A percentile compares a stretch with the other conserved stretches of the same genome.
Evolutionary conservation across 202 grass and related monocot genomes (phyloP).

Genomic region (Schoenoplectus tabernaemontani): DNA sequence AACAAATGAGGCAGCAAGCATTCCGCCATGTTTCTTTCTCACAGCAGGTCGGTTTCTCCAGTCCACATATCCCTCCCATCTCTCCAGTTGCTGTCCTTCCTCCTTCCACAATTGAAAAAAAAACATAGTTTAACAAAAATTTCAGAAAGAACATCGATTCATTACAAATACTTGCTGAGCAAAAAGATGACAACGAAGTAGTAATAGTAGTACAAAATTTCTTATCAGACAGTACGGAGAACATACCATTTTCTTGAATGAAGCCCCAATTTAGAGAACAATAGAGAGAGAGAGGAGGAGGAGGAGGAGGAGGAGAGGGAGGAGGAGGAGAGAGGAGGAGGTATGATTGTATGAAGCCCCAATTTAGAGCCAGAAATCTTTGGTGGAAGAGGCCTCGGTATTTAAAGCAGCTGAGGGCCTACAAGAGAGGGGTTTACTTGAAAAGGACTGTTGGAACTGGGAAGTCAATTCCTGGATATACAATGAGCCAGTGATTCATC

Average conservation of each 20-base stretch:
- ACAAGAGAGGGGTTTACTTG: slow-evolving; percentile 2
- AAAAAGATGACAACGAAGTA: neutral
- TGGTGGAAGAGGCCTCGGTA: neutral
- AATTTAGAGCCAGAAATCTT: slow-evolving; percentile 12
- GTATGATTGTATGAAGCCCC: too few species aligned
- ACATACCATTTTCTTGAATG: slow-evolving; percentile 7
- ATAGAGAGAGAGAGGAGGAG: neutral
- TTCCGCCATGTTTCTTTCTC: slow-evolving; percentile 67
- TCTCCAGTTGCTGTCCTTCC: slow-evolving; percentile 30
- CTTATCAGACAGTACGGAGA: neutral
- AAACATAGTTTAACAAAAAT: neutral
- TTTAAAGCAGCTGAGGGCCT: slow-evolving; percentile 18
- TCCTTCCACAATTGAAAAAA: slow-evolving; percentile 31
- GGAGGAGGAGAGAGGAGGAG: neutral
- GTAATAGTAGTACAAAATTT: neutral
- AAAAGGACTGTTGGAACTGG: slow-evolving; percentile 14
- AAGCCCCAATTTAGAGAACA: neutral
- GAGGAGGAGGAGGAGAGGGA: neutral
- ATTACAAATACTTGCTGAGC: neutral
- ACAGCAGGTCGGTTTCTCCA: slow-evolving; percentile 70
- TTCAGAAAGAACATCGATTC: neutral
- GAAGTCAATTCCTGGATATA: slow-evolving; percentile 12
- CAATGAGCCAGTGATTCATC: neutral
- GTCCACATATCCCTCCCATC: slow-evolving; percentile 79
- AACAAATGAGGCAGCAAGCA: slow-evolving; percentile 73